These are phyloP conservation scores for Cladosporium velox DNA, from an alignment of 2,329 filamentous ascomycete genomes.

Conservation along the genomic window DNA sequence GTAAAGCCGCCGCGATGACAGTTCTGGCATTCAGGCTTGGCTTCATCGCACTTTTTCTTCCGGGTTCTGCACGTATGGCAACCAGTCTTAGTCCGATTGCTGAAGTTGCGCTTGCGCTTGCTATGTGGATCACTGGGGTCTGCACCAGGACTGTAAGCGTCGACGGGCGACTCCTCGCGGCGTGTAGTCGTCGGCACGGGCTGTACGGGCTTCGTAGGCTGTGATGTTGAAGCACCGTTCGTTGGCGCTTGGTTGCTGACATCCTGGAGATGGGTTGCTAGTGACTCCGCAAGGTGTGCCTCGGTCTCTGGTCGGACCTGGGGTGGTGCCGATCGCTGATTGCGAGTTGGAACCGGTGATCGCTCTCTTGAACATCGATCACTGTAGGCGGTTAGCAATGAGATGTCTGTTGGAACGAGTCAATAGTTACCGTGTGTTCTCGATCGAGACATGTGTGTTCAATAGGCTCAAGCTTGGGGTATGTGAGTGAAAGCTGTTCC, in stretches of 20 bases:
- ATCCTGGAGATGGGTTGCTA: conserved; percentile 19
- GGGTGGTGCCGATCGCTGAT: conserved; percentile 14
- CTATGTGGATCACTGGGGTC: conserved; percentile 10
- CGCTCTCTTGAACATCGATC: conserved; percentile 16
- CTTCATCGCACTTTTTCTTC: conserved; percentile 98
- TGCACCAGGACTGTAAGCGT: conserved; percentile 10
- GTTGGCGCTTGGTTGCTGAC: background rate
- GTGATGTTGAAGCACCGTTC: background rate
- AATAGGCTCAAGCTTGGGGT: background rate
- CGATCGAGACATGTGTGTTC: conserved; percentile 5
- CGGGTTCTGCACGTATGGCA: conserved; percentile 88
- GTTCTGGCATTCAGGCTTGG: conserved; percentile 89
- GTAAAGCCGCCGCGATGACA: conserved; percentile 87
- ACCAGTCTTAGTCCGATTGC: conserved; percentile 92
- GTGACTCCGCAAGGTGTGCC: conserved; percentile 18
- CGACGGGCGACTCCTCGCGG: background rate
- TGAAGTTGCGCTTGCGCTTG: conserved; percentile 81
- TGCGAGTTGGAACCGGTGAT: conserved; percentile 17
- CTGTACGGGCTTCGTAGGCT: background rate
- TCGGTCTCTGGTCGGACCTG: conserved; percentile 20
- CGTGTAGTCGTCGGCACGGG: background rate
- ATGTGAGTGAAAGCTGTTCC: conserved; percentile 1
- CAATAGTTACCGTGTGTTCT: conserved; percentile 6
- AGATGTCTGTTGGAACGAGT: background rate
- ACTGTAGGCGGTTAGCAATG: background rate